Evolutionary conservation across 2,329 filamentous ascomycete genomes (phyloP), one percentile per base, ranked within the genome.

Genomic region (Esteya vermicola): DNA sequence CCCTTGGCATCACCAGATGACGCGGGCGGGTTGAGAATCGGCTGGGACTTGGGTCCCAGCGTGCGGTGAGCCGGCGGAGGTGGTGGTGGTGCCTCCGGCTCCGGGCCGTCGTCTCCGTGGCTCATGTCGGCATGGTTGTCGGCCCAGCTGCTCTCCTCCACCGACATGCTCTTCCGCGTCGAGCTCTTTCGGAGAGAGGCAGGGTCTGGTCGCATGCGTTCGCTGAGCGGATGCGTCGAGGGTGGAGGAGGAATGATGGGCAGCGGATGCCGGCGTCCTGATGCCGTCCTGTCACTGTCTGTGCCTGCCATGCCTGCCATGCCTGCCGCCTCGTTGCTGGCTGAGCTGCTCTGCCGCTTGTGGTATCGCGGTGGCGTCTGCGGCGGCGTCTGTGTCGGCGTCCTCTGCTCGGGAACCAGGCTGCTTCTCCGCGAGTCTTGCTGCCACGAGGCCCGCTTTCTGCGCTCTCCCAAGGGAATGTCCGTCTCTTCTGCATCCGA

Each of bases 31-130:
- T 44, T 63, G 59, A 52, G 62, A 55, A 47, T 53, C 36, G 55
- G 51, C 47, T 59, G 45, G 45, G 63, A 56, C 48, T 63, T 57
- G 34, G 58, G 56, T 36, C 52, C 55, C 6, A 65, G 52, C 9
- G 54, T 68, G 31, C 70, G 63, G 50, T 75, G 71, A 18, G 64
- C 61, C 2, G 70, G 72, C 7, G 69, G 70, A 16, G 70, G 67
- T 18, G 73, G 63, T 41, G 74, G 38, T 9, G n/a, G 13, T 5
- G 3, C 19, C 9, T 27, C 32, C 9, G 30, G 12, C 3, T 19
- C 19, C 4, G 19, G 4, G 14, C 28, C 14, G 14, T n/a, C n/a
- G n/a, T n/a, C n/a, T n/a, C n/a, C n/a, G n/a, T n/a, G n/a, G n/a
- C n/a, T n/a, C n/a, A n/a, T n/a, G n/a, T n/a, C n/a, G n/a, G n/a